phyloP scores from a whole-genome alignment of 345 rosid genomes.

The Schrenkiella parvula region DNA sequence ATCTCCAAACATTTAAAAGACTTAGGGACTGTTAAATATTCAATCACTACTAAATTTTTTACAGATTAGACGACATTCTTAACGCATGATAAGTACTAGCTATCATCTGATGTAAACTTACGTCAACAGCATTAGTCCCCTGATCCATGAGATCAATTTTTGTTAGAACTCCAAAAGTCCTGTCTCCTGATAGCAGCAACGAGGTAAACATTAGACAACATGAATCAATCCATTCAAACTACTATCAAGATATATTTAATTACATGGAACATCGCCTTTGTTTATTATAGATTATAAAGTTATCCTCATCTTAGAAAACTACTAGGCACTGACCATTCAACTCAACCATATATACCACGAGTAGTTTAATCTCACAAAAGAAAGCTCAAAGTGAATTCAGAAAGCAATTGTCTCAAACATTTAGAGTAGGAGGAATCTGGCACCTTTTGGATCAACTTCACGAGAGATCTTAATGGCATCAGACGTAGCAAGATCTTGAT shows the following conservation, averaged over 20 bases:
- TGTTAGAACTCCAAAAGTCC: slow-evolving; percentile 87
- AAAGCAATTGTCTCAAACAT: background rate
- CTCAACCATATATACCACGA: background rate
- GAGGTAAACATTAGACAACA: slow-evolving; percentile 9
- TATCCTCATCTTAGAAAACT: background rate
- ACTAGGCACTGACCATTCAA: background rate
- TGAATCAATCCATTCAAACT: background rate
- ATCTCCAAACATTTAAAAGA: slow-evolving; percentile 12
- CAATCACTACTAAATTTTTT: background rate
- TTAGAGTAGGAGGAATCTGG: background rate
- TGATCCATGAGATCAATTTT: slow-evolving; percentile 96
- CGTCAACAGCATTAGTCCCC: slow-evolving; percentile 94
- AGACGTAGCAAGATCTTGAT: slow-evolving; percentile 98
- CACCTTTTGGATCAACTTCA: slow-evolving; percentile 96
- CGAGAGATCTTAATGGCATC: slow-evolving; percentile 97
- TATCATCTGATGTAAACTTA: slow-evolving; percentile 43
- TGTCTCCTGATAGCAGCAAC: slow-evolving; percentile 56
- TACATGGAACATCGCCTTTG: background rate
- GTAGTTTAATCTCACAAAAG: background rate
- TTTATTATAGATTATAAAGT: background rate
- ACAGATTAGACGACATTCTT: background rate
- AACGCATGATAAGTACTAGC: background rate
- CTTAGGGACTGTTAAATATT: background rate
- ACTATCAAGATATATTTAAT: background rate
- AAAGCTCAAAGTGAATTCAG: background rate